Conservation (phyloP, 75 land plant species). For the Selaginella moellendorffii region DNA sequence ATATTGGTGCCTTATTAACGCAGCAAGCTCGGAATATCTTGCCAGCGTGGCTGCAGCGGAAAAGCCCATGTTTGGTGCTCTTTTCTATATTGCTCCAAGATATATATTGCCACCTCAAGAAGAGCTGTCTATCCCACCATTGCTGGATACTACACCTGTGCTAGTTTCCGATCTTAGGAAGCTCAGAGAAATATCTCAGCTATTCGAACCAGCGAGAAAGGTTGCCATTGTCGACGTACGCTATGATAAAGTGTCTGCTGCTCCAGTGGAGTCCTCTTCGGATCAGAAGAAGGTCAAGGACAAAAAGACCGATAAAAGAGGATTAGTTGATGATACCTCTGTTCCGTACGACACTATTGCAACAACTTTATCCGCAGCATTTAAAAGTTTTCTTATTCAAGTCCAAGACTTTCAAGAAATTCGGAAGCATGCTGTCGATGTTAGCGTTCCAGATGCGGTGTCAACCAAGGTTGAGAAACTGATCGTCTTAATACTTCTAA, state of each 20-base stretch:
- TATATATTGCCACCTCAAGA: background rate
- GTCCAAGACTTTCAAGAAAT: conserved; percentile 9
- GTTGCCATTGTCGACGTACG: conserved; percentile 16
- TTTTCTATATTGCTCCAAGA: conserved; percentile 15
- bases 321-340: background rate
- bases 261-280: background rate
- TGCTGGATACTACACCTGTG: background rate
- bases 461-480: conserved; percentile 18
- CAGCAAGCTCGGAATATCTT: conserved; percentile 1
- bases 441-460: conserved; percentile 10
- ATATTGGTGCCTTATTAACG: conserved; percentile 19
- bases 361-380: conserved; percentile 6
- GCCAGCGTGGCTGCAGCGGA: conserved; percentile 3
- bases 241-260: conserved; percentile 6
- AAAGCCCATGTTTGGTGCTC: conserved; percentile 13
- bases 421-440: background rate
- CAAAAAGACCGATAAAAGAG: conserved; percentile 6
- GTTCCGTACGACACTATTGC: conserved; percentile 18
- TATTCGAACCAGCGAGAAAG: conserved; percentile 15
- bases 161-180: conserved; percentile 7
- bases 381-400: conserved; percentile 3
- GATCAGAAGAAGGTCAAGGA: conserved; percentile 10
- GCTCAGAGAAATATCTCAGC: background rate
- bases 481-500: too few species aligned
- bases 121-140: background rate